Evolutionary conservation across 495 filamentous ascomycete genomes (phyloP).

Genomic region (Penicillium chermesinum): DNA sequence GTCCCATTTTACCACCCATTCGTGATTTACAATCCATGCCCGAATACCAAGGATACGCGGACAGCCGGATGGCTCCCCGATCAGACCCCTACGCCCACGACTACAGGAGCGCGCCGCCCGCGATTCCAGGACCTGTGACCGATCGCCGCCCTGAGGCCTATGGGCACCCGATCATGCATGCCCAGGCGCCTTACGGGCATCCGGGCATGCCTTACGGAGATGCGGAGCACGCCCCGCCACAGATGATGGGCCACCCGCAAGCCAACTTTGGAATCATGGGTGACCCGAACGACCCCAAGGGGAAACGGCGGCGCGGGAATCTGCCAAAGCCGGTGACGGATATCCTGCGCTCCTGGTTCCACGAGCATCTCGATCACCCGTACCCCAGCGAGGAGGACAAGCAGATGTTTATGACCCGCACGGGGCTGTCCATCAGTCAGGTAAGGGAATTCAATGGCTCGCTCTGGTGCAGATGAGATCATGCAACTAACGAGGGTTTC

Average conservation of each 20-base stretch:
- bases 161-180: constrained; percentile 25
- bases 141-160: constrained; percentile 29
- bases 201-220: constrained; percentile 32
- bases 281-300: constrained; percentile 40
- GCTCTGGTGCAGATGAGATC: too few relatives aligned
- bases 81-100: constrained; percentile 30
- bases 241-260: constrained; percentile 27
- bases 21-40: constrained; percentile 38
- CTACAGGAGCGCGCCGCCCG: constrained; percentile 19
- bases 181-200: constrained; percentile 27
- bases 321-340: constrained; percentile 82
- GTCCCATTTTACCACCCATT: constrained; percentile 40
- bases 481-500: not conserved
- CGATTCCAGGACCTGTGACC: constrained; percentile 14
- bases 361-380: constrained; percentile 69
- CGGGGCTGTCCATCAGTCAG: constrained; percentile 76
- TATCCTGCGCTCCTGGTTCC: constrained; percentile 75
- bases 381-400: constrained; percentile 93
- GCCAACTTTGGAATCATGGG: constrained; percentile 45
- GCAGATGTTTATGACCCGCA: constrained; percentile 69
- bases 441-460: constrained; percentile 29
- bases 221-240: constrained; percentile 30
- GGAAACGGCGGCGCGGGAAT: constrained; percentile 71
- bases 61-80: constrained; percentile 26
- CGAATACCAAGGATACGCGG: constrained; percentile 29